phyloP scores from a whole-genome alignment of 176 grass and related monocot genomes.

The Eragrostis nindensis region DNA sequence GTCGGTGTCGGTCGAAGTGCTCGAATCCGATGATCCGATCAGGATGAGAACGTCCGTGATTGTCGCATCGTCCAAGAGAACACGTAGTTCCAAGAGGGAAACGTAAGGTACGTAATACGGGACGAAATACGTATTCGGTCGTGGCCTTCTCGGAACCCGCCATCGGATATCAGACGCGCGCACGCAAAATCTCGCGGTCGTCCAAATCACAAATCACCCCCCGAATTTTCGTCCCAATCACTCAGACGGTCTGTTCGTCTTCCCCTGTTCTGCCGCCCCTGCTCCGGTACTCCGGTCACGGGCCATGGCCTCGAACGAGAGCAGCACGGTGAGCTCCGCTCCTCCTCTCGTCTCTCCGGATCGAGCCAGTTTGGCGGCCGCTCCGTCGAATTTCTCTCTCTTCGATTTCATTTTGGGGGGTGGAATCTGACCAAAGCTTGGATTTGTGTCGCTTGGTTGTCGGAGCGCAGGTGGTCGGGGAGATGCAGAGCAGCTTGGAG shows the following conservation, averaged over 20 bases:
- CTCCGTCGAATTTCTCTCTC: slow-evolving; percentile 1
- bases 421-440: slow-evolving; percentile 28
- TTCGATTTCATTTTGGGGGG: background rate
- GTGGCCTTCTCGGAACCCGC: background rate
- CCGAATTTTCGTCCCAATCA: slow-evolving; percentile 1
- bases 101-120: too few relatives aligned
- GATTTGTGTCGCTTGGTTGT: slow-evolving; percentile 20
- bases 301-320: slow-evolving; percentile 55
- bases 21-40: background rate
- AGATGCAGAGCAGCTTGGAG: slow-evolving; percentile 86
- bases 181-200: background rate
- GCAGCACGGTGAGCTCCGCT: slow-evolving; percentile 51
- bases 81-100: background rate
- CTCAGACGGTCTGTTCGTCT: background rate
- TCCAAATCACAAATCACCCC: background rate
- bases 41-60: background rate
- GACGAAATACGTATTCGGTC: too few relatives aligned
- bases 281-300: background rate
- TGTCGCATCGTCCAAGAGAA: too few relatives aligned
- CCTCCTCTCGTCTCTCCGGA: background rate
- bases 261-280: slow-evolving; percentile 15
- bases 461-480: slow-evolving; percentile 52
- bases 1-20: background rate
- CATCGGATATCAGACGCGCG: background rate
- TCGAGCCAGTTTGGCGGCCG: background rate